These are phyloP conservation scores for Cadophora sp. DNA, from an alignment of 2,329 filamentous ascomycete species.

Conservation along the genomic window DNA sequence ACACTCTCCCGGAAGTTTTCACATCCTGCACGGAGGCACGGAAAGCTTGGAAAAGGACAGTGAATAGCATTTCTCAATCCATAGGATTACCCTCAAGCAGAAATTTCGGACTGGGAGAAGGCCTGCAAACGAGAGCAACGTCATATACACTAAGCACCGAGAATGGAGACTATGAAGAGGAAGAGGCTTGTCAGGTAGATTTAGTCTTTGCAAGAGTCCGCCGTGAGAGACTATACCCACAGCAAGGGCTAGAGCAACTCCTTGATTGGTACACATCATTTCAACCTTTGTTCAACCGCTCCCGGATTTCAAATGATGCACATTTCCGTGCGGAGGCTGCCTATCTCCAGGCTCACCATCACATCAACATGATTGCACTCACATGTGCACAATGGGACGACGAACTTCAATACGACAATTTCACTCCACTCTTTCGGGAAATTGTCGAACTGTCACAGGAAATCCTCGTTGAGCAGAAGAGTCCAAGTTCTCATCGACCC, in stretches of 20 bases:
- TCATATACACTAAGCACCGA: background rate
- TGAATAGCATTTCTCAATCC: slow-evolving; percentile 1
- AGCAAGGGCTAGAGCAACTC: slow-evolving; percentile 2
- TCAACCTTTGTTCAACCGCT: slow-evolving; percentile 13
- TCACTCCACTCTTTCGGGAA: slow-evolving; percentile 11
- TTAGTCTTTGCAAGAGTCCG: slow-evolving; percentile 1
- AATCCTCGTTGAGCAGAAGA: background rate
- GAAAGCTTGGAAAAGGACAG: slow-evolving; percentile 1
- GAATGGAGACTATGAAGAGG: background rate
- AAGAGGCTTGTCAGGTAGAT: background rate
- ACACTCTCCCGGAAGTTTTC: background rate
- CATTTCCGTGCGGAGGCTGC: slow-evolving; percentile 7
- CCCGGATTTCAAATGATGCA: background rate
- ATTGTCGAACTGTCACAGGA: slow-evolving; percentile 1
- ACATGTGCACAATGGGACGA: background rate
- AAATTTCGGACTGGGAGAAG: background rate
- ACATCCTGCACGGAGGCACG: slow-evolving; percentile 8
- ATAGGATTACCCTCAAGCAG: background rate
- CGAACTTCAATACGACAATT: slow-evolving; percentile 19
- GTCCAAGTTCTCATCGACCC: background rate
- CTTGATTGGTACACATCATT: slow-evolving; percentile 9
- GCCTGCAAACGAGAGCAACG: background rate
- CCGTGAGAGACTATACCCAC: background rate
- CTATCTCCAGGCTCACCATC: slow-evolving; percentile 12
- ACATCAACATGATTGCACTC: slow-evolving; percentile 18